These are phyloP conservation scores for Spathaspora passalidarum DNA, from an alignment of 805 yeast species.

Conservation along the genomic window DNA sequence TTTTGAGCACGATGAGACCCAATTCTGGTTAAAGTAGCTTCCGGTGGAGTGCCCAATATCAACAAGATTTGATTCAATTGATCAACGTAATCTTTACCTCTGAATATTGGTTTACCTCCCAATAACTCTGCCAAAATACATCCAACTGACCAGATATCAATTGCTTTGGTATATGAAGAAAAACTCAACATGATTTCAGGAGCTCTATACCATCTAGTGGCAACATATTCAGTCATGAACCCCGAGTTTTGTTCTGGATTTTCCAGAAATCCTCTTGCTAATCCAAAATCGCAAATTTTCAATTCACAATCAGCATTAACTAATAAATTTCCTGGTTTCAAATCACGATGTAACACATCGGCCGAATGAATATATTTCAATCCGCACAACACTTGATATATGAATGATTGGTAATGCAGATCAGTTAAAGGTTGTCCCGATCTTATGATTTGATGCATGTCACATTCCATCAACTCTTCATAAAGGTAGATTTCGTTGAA, in stretches of 20 bases:
- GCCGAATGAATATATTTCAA: conserved; percentile 86
- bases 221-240: conserved; percentile 96
- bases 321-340: conserved; percentile 89
- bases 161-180: conserved; percentile 93
- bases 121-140: conserved; percentile 92
- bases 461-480: conserved; percentile 98
- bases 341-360: conserved; percentile 88
- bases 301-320: conserved; percentile 96
- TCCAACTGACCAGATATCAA: conserved; percentile 97
- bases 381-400: conserved; percentile 90
- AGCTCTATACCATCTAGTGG: conserved; percentile 98
- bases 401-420: conserved; percentile 89
- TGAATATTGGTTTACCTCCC: conserved; percentile 87
- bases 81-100: conserved; percentile 95
- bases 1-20: conserved; percentile 90
- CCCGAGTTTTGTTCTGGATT: conserved; percentile 85
- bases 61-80: conserved; percentile 85
- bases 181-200: conserved; percentile 96
- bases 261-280: conserved; percentile 86
- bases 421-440: conserved; percentile 93
- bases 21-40: conserved; percentile 40
- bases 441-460: conserved; percentile 94
- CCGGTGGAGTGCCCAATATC: conserved; percentile 88
- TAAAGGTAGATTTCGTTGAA: conserved; percentile 91
- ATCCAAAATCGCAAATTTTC: conserved; percentile 94